A percentile compares a stretch with the other conserved stretches of the same genome.
phyloP scores from a whole-genome alignment of 2,329 filamentous ascomycete genomes.

The Phoma herbarum region DNA sequence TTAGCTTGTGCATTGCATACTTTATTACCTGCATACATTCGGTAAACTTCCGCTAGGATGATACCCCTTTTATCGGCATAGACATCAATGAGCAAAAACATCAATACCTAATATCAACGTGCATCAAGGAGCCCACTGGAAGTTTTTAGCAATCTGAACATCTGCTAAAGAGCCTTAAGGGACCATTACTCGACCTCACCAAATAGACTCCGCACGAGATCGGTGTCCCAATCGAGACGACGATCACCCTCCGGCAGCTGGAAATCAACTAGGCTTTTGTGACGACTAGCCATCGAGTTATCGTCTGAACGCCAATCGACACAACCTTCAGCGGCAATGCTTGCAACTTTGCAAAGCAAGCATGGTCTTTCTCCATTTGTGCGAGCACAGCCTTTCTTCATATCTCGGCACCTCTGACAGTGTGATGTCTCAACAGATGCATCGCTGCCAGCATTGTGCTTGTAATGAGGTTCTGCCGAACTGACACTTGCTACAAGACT shows the following conservation, averaged over 20 bases:
- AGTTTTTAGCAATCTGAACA: not conserved
- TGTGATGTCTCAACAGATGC: slow-evolving; percentile 54
- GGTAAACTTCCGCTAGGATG: slow-evolving; percentile 19
- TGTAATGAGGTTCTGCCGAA: not conserved
- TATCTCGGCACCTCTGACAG: slow-evolving; percentile 97
- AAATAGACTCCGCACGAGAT: slow-evolving; percentile 33
- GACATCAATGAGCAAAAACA: slow-evolving; percentile 9
- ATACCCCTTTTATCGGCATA: slow-evolving; percentile 29
- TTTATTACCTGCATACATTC: slow-evolving; percentile 4
- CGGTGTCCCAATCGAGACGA: slow-evolving; percentile 38
- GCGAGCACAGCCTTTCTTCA: slow-evolving; percentile 98
- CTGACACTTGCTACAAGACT: not conserved
- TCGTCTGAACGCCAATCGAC: slow-evolving; percentile 98
- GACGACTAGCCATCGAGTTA: slow-evolving; percentile 85
- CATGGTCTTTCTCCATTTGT: slow-evolving; percentile 78
- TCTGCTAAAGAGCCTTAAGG: not conserved
- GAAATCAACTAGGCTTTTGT: slow-evolving; percentile 7
- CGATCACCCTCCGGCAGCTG: slow-evolving; percentile 24
- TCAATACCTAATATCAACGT: not conserved
- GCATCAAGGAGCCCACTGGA: slow-evolving; percentile 4
- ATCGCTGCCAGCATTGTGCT: not conserved
- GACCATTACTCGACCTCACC: slow-evolving; percentile 30
- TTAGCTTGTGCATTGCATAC: slow-evolving; percentile 1
- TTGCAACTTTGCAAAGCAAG: slow-evolving; percentile 92
- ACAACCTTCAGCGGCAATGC: slow-evolving; percentile 89